Evolutionary conservation across 2,329 filamentous ascomycete species (phyloP).

Genomic region (Beauveria pseudobassiana): DNA sequence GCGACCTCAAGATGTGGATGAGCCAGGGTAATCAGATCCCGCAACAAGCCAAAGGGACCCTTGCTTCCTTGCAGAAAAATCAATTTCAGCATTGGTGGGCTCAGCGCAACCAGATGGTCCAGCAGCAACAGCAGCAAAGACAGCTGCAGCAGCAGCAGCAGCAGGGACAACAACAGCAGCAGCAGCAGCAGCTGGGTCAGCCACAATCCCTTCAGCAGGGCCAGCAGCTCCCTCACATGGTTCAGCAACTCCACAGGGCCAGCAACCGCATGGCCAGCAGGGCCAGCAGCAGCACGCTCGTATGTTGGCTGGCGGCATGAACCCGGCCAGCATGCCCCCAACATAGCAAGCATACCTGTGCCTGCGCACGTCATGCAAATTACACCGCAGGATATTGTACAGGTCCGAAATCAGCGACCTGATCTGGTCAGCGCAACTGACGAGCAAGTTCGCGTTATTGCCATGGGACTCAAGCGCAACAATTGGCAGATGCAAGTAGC

Average conservation of each 20-base stretch:
- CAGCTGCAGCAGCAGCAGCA: conserved; percentile 18
- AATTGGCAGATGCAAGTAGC: conserved; percentile 24
- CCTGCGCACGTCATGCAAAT: conserved; percentile 27
- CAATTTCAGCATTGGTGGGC: conserved; percentile 27
- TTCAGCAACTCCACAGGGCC: conserved; percentile 15
- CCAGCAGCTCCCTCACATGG: conserved; percentile 6
- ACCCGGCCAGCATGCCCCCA: conserved; percentile 17
- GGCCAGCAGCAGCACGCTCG: conserved; percentile 18
- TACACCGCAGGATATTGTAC: conserved; percentile 25
- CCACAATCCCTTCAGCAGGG: conserved; percentile 16
- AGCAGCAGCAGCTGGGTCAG: conserved; percentile 14
- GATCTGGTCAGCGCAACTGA: conserved; percentile 23
- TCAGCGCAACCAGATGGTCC: conserved; percentile 13
- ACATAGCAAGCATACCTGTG: conserved; percentile 21
- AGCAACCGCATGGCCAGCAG: conserved; percentile 15
- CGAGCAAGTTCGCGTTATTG: conserved; percentile 25
- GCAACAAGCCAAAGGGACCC: conserved; percentile 23
- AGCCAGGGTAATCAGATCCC: conserved; percentile 25
- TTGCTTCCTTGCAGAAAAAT: conserved; percentile 28
- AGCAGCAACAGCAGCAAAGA: conserved; percentile 18
- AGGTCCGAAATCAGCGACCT: conserved; percentile 21
- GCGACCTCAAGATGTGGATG: conserved; percentile 37
- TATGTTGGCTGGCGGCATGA: conserved; percentile 8
- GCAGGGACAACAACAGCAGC: conserved; percentile 16
- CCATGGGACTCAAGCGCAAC: conserved; percentile 27